Base-by-base conservation (phyloP, 2,329 filamentous ascomycete genomes). In the Microsporum canis region DNA sequence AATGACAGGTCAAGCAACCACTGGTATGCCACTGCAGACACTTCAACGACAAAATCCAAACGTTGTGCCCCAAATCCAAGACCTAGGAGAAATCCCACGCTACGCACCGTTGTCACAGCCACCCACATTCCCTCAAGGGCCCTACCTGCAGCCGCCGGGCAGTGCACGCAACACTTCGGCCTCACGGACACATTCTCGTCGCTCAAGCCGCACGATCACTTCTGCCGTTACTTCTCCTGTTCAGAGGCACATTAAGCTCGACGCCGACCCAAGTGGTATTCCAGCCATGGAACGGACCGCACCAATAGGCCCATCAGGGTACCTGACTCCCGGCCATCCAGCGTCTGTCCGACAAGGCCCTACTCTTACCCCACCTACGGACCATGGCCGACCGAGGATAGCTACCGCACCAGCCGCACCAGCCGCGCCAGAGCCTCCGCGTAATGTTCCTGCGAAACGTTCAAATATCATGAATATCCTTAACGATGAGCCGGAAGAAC, bases 391-490 rank as follows among this genome's bases (percentile, higher is more conserved):
- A 3, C 67, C 71, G 14, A 75, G 73, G 65, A 71, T 67, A 43
- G 70, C 71, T 3, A 72, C 71, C 17, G 68, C 71, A 5, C 63
- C 63, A 6, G 55, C 27, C 31, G 60, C 66, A 5, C 65, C 63
- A 6, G 47, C 33, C 29, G 61, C 66, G 5, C 65, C 70, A 3
- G 76, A 78, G 59, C 68, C 70, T 45, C 68, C 73, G 57, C 73
- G 73, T 53, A 73, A 76, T 56, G 72, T 76, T 3, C 76, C 76
- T 29, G 75, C 74, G 0, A 80, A 79, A 65, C 73, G 76, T 43
- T 79, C 77, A 1, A 79, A 79, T 64, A 78, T 80, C 53, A 77
- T 78, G 71, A 77, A 71, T 62, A 75, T 80, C 45, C 67, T 80
- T 38, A 80, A 79, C 63, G 76, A 78, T 57, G 77, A 79, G 61